Base-by-base conservation (phyloP, 2,329 filamentous ascomycete species). In the Zasmidium angulare region DNA sequence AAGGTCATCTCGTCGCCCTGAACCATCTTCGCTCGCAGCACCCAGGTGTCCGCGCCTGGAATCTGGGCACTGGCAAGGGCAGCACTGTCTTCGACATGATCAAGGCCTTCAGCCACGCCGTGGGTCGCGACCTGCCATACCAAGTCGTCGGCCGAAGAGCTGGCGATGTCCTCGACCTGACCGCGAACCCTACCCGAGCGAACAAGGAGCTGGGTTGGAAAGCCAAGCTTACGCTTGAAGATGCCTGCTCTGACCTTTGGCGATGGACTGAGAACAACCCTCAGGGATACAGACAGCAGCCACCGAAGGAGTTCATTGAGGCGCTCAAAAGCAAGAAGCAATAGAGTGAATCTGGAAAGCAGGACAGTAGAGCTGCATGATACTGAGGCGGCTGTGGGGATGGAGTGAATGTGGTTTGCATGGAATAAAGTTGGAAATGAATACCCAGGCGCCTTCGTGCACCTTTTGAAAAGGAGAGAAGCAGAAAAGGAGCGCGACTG, bases 71-170 rank as follows among this genome's bases (percentile, higher is more conserved):
- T 0, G 95, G 95, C 62, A 91, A 89, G 69, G 95, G 95, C 68
- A 96, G 89, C 77, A 99, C 95, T 21, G 95, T 99, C 58, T 95
- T 93, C 73, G 93, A 99, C 75, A 99, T 99, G 81, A 88, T 99
- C 84, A 91, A 93, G 68, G 93, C 95, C 55, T 99, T 99, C 81
- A 90, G 87, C 78, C 78, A 85, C 53, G 91, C 91, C 19, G 93
- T 97, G 21, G 95, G 95, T 63, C 89, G 87, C 53, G 86, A 95
- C 58, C 83, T 99, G 23, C 84, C 89, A 40, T 98, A 98, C 79
- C 84, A 97, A 74, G 89, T 98, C 59, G 90, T 89, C 9, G 86
- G 84, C 46, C 87, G 95, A 70, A 84, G 95, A 71, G 86, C 87
- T 43, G 95, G 95, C 56, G 95, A 99, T 72, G 95, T 99, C 19